Evolutionary conservation across 2,329 filamentous ascomycete genomes (phyloP).

Genomic region (Cytospora piceae): DNA sequence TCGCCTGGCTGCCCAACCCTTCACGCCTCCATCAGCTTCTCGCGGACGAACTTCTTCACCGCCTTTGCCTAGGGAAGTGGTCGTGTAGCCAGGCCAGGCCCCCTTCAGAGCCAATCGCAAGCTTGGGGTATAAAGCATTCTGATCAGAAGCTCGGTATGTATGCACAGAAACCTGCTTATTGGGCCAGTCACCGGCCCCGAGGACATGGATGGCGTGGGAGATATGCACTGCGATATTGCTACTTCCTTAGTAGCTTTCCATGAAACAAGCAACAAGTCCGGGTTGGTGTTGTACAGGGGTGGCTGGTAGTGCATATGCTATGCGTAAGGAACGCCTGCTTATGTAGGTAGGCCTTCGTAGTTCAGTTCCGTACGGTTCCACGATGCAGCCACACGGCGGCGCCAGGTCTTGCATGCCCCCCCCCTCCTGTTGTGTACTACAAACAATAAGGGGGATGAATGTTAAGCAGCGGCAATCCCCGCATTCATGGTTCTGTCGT

Average conservation of each 20-base stretch:
- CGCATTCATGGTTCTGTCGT: background rate
- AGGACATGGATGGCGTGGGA: background rate
- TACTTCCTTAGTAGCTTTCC: background rate
- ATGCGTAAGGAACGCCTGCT: background rate
- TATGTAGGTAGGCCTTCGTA: background rate
- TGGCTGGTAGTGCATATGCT: background rate
- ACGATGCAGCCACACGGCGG: slow-evolving; percentile 2
- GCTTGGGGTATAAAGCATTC: too few species aligned
- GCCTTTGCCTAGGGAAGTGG: background rate
- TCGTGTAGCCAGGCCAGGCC: background rate
- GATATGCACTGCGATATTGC: background rate
- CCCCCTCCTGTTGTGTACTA: background rate
- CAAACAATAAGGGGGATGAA: background rate
- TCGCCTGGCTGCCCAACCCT: background rate
- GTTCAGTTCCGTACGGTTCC: background rate
- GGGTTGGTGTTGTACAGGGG: background rate
- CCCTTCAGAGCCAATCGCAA: background rate
- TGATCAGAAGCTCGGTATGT: background rate
- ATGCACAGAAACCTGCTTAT: background rate
- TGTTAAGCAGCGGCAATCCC: background rate
- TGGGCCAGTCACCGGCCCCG: too few species aligned
- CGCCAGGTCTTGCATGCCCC: background rate
- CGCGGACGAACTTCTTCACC: background rate
- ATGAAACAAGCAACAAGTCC: background rate
- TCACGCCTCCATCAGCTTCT: background rate